These are phyloP conservation scores for Fagus sylvatica DNA, from an alignment of 306 rosid genomes.

Conservation along the genomic window DNA sequence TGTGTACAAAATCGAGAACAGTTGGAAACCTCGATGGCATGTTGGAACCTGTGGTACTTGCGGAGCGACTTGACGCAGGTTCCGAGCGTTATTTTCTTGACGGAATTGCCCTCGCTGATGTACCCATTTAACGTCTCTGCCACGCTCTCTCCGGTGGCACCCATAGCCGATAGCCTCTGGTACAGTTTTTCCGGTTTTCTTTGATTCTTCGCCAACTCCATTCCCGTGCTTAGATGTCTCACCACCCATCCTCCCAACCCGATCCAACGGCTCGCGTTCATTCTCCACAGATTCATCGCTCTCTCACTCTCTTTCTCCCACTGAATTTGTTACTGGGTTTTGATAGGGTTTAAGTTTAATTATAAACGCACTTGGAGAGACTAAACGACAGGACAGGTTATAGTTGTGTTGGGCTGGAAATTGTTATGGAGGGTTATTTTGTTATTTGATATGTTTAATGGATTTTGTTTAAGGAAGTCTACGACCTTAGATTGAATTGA, in stretches of 20 bases:
- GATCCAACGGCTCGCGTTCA: constrained; percentile 47
- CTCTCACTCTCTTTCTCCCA: neutral
- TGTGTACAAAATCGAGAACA: neutral
- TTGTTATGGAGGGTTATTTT: too few species aligned
- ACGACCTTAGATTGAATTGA: too few species aligned
- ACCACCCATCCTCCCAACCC: neutral
- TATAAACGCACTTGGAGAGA: too few species aligned
- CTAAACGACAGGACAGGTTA: too few species aligned
- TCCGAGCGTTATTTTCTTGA: constrained; percentile 46
- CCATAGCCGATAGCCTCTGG: too few species aligned
- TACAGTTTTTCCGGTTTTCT: too few species aligned
- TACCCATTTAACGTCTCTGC: constrained; percentile 30
- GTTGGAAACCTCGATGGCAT: constrained; percentile 63
- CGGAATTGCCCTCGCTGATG: constrained; percentile 53
- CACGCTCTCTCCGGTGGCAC: too few species aligned
- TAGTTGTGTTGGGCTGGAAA: too few species aligned
- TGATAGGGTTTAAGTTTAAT: constrained; percentile 25
- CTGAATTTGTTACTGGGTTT: neutral
- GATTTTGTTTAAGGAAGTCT: too few species aligned
- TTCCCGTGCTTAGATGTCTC: too few species aligned
- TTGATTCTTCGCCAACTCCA: too few species aligned
- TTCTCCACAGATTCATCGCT: constrained; percentile 19
- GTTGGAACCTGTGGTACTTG: constrained; percentile 44
- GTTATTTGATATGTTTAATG: too few species aligned
- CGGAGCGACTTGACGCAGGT: constrained; percentile 60